Base-by-base conservation (phyloP, 2,329 filamentous ascomycete genomes). In the Aspergillus arachidicola region DNA sequence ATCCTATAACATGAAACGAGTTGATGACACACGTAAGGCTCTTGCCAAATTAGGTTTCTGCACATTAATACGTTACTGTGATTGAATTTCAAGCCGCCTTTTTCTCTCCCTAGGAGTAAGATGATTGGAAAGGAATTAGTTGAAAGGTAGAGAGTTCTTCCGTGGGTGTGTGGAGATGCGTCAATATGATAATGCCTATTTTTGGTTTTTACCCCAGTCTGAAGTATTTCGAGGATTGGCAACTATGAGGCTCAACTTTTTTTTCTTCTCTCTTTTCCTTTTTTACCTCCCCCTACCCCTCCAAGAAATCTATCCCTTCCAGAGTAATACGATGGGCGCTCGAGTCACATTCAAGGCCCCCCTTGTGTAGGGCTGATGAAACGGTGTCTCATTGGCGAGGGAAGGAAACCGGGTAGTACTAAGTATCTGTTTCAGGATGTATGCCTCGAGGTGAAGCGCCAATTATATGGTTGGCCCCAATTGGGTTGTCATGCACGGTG, bases 241-340 rank as follows among this genome's bases (percentile, higher is more conserved):
- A 23, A 46, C 38, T 50, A 51, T 65, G 60, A 62, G 65, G 60
- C 65, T 67, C 61, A 65, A 64, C 43, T 55, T 28, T 54, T 38
- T 16, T 9, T 38, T n/a, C 19, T 41, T n/a, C 19, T 10, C 0
- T 19, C 19, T 19, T n/a, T 14, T 6, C 19, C 19, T n/a, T 36
- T 36, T 34, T 6, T 6, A 1, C 26, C 26, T 6, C 26, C 26
- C 26, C 26, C 26, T 28, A 6, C 26, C 26, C 5, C 26, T 28
- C 26, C 32, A 58, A 48, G 26, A 50, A 58, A 61, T 48, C 34
- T 48, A 34, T 60, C 43, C 23, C 19, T 5, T 57, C 11, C n/a
- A 11, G 45, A n/a, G 34, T 48, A 38, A 59, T 59, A 46, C 34
- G 30, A 36, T 38, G 45, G 26, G 26, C 26, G 26, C 26, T 46